Base-by-base conservation (phyloP, 345 rosid genomes). In the Raphanus raphanistrum region DNA sequence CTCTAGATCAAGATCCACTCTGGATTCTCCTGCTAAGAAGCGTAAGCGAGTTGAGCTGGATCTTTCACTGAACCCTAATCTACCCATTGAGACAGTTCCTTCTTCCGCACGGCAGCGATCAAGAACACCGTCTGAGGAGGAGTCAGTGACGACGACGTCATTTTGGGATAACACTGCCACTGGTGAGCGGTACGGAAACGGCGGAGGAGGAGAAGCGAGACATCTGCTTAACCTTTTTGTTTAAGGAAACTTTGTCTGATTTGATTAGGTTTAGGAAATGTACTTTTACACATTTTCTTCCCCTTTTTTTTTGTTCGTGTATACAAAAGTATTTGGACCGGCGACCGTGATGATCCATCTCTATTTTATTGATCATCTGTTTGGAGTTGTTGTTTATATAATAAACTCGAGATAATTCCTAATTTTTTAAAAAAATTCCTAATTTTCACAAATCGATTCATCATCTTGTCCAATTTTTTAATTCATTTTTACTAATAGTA, bases 91-190 rank as follows among this genome's bases (percentile, higher is more conserved):
- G 4, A n/a, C 41, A 13, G 43, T 31, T 2, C 60, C 78, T 28
- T 48, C 74, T 73, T 54, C 65, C 0, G 36, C 57, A 6, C 71
- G 75, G 38, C 74, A 86, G 59, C 81, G 96, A 62, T 86, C 89
- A 1, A 85, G 64, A 29, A 84, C 92, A 21, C 93, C 93, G 61
- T 94, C 97, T 3, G 97, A 90, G 85, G 97, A 90, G 85, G 97
- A 86, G 64, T 94, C 97, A 1, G 93, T 64, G 8, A 73, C 72
- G 0, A 66, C 79, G 62, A 15, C 94, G 28, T 86, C 98, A 16
- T 88, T 88, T 69, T 82, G 84, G 6, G 90, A 88, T 5, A 87
- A 86, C 3, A 85, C 84, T 32, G 82, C 78, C 10, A 38, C 48
- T 3, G 81, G 84, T 60, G 84, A 80, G 48, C 71, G 28, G 43